phyloP scores from a whole-genome alignment of 169 alveolate species.

The Cryptosporidium ryanae region DNA sequence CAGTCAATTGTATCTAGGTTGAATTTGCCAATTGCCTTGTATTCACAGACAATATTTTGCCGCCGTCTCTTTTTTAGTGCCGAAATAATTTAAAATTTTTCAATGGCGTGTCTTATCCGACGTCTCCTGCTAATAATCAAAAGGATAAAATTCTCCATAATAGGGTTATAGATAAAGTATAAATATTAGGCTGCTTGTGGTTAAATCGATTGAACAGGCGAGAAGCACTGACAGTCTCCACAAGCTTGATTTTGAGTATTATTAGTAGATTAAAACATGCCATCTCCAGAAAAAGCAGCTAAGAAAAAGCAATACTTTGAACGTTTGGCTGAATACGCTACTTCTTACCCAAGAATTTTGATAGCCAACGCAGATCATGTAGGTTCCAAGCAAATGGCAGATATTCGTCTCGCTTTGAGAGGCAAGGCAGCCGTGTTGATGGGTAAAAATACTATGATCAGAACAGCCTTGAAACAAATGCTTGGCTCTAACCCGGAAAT shows the following conservation, averaged over 20 bases:
- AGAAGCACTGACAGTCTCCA: constrained; percentile 75
- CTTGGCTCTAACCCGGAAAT: constrained; percentile 85
- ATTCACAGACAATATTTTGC: neutral
- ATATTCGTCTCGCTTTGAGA: constrained; percentile 92
- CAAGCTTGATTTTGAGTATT: constrained; percentile 19
- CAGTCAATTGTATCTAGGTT: too few species aligned
- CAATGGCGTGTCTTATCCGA: constrained; percentile 21
- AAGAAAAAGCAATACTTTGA: constrained; percentile 90
- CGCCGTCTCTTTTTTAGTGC: constrained; percentile 65
- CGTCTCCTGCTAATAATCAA: constrained; percentile 15
- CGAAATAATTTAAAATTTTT: neutral
- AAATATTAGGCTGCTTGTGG: constrained; percentile 49
- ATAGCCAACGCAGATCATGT: constrained; percentile 95
- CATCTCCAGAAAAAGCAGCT: constrained; percentile 85
- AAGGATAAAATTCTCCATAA: neutral
- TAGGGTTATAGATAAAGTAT: neutral
- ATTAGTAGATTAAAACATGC: constrained; percentile 80
- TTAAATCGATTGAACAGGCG: constrained; percentile 76
- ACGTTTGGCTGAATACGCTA: constrained; percentile 84
- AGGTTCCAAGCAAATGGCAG: constrained; percentile 95
- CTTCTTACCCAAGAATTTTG: constrained; percentile 88
- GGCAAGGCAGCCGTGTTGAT: constrained; percentile 93
- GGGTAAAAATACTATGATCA: constrained; percentile 97
- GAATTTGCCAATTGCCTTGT: too few species aligned
- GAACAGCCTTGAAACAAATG: constrained; percentile 91